Conservation (phyloP, 768 basidiomycete genomes). For the Podaxis sp. region DNA sequence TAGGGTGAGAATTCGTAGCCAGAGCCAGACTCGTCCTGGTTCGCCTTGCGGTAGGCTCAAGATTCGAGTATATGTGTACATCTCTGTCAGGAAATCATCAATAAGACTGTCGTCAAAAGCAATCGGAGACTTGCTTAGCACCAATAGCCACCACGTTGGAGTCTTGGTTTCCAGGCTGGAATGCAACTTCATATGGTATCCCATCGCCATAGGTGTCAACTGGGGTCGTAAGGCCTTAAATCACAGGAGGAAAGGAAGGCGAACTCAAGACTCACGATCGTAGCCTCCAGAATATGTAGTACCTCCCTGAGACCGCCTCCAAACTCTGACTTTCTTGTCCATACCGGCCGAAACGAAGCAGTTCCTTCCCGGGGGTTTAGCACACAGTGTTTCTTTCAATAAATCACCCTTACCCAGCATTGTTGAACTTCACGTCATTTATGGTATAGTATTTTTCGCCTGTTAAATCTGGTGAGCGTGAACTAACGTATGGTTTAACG, state of each 20-base stretch:
- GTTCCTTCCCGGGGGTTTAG: neutral
- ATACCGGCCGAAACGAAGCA: conserved; percentile 16
- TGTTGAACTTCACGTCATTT: conserved; percentile 56
- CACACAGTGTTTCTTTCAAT: neutral
- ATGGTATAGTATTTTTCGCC: conserved; percentile 51
- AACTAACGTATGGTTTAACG: conserved; percentile 9
- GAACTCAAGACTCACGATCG: conserved; percentile 9
- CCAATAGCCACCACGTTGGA: conserved; percentile 40
- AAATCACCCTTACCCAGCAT: conserved; percentile 35
- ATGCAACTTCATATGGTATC: conserved; percentile 44
- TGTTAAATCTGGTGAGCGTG: neutral
- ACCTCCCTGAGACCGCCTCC: neutral
- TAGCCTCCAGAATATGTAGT: conserved; percentile 10
- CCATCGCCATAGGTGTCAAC: conserved; percentile 18
- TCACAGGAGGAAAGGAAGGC: neutral
- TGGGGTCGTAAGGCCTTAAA: neutral
- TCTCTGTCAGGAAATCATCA: conserved; percentile 21
- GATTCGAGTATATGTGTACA: conserved; percentile 26
- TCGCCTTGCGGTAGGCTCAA: conserved; percentile 17
- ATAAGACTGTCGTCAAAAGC: neutral
- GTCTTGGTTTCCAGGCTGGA: conserved; percentile 35
- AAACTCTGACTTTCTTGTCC: conserved; percentile 15
- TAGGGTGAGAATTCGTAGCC: conserved; percentile 20
- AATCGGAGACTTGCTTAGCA: conserved; percentile 31
- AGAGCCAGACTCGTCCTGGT: conserved; percentile 17